These are phyloP conservation scores for Medicago ruthenica DNA, from an alignment of 306 rosid genomes.

Conservation along the genomic window DNA sequence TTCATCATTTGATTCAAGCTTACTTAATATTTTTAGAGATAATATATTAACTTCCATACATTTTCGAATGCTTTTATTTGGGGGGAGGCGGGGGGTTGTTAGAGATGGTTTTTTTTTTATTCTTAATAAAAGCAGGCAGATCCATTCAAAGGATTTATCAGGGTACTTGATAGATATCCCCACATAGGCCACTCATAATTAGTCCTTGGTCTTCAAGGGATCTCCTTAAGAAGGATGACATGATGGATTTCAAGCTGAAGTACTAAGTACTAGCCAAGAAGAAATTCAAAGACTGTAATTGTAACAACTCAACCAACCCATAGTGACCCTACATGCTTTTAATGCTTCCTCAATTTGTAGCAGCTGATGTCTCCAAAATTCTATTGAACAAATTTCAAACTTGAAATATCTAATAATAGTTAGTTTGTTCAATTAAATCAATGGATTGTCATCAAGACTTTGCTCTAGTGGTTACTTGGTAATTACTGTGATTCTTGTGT, in stretches of 20 bases:
- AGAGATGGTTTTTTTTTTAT: neutral
- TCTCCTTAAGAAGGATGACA: neutral
- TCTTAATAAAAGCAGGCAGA: no score
- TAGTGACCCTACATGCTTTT: conserved; percentile 11
- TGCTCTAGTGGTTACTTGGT: neutral
- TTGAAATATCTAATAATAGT: neutral
- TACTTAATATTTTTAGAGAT: no score
- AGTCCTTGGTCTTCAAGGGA: neutral
- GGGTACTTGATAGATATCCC: neutral
- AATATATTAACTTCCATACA: no score
- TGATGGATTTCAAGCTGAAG: conserved; percentile 11
- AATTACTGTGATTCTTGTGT: neutral
- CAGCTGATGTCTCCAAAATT: conserved; percentile 13
- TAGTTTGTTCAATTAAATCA: no score
- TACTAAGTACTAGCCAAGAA: neutral
- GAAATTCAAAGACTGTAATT: no score
- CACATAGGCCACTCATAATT: conserved; percentile 5
- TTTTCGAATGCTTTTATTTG: no score
- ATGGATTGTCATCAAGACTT: neutral
- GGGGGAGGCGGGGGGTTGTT: no score
- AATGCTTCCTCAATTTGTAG: conserved; percentile 37
- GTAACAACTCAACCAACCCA: neutral
- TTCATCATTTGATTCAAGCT: neutral
- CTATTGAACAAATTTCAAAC: conserved; percentile 27
- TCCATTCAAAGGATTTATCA: neutral